phyloP scores from a whole-genome alignment of 2,329 filamentous ascomycete genomes.

The Cercospora sp. region DNA sequence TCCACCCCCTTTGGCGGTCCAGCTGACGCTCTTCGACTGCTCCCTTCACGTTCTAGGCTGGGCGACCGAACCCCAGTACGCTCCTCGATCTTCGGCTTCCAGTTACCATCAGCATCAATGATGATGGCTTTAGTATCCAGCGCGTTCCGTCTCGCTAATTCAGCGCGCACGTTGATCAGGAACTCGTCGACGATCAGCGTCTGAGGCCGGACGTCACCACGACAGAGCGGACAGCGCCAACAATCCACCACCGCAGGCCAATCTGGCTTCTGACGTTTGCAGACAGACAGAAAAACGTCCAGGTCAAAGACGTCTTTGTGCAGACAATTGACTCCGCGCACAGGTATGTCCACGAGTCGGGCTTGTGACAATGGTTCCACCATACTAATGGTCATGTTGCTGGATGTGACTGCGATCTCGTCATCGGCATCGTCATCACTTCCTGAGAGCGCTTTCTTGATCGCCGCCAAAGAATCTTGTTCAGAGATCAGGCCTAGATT shows the following conservation, averaged over 20 bases:
- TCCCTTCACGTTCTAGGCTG: slow-evolving; percentile 33
- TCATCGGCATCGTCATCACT: slow-evolving; percentile 56
- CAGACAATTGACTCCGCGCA: slow-evolving; percentile 66
- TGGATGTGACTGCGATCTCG: slow-evolving; percentile 46
- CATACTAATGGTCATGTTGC: slow-evolving; percentile 46
- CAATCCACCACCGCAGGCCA: slow-evolving; percentile 57
- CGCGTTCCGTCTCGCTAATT: slow-evolving; percentile 41
- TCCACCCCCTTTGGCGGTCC: slow-evolving; percentile 20
- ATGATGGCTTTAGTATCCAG: slow-evolving; percentile 59
- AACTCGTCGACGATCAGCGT: slow-evolving; percentile 73
- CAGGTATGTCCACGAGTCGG: slow-evolving; percentile 66
- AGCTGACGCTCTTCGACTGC: slow-evolving; percentile 2
- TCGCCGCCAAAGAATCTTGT: slow-evolving; percentile 56
- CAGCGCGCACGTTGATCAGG: slow-evolving; percentile 60
- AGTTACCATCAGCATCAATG: slow-evolving; percentile 64
- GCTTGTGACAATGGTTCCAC: slow-evolving; percentile 50
- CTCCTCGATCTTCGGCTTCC: slow-evolving; percentile 49
- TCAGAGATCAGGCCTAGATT: slow-evolving; percentile 42
- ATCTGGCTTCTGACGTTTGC: slow-evolving; percentile 46
- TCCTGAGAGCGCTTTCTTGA: slow-evolving; percentile 53
- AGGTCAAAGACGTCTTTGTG: slow-evolving; percentile 92
- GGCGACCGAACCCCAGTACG: slow-evolving; percentile 31
- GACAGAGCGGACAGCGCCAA: slow-evolving; percentile 87
- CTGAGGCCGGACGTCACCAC: slow-evolving; percentile 71
- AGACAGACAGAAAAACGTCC: slow-evolving; percentile 72